Conservation (phyloP, 192 early-diverging fungal species). For the Coemansia sp. region DNA sequence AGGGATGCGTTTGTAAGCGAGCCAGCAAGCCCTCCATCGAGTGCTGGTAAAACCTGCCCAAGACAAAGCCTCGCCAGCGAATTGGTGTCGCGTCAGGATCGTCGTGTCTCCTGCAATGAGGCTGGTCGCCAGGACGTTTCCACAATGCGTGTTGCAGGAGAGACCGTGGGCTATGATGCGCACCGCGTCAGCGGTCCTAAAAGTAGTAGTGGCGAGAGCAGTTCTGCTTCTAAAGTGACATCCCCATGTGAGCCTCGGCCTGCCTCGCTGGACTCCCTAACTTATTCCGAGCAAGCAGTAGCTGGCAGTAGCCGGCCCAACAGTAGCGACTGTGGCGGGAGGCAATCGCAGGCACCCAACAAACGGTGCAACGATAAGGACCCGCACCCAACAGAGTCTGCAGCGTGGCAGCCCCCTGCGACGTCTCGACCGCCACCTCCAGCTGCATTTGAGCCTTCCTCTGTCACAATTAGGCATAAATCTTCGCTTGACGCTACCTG, state of each 20-base stretch:
- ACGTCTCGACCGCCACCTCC: background rate
- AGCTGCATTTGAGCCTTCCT: background rate
- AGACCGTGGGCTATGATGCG: conserved; percentile 1
- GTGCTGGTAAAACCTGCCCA: background rate
- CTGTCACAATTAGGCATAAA: background rate
- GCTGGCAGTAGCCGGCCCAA: conserved; percentile 26
- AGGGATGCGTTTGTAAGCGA: background rate
- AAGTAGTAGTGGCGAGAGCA: conserved; percentile 13
- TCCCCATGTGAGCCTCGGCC: conserved; percentile 26
- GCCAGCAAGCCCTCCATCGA: background rate
- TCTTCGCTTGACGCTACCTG: background rate
- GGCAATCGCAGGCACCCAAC: background rate
- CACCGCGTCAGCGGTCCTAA: background rate
- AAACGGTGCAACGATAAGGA: background rate
- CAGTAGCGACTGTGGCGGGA: conserved; percentile 24
- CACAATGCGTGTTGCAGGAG: conserved; percentile 5
- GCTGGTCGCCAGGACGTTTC: conserved; percentile 4
- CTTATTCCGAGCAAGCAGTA: conserved; percentile 24
- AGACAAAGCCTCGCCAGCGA: conserved; percentile 11
- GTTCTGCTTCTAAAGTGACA: background rate
- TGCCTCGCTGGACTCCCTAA: conserved; percentile 32
- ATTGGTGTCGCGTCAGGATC: conserved; percentile 11
- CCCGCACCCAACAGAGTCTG: background rate
- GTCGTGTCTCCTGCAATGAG: background rate
- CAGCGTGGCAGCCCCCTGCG: background rate